Evolutionary conservation across 352 stramenopile species (phyloP).

Genomic region (Phytophthora pisi): DNA sequence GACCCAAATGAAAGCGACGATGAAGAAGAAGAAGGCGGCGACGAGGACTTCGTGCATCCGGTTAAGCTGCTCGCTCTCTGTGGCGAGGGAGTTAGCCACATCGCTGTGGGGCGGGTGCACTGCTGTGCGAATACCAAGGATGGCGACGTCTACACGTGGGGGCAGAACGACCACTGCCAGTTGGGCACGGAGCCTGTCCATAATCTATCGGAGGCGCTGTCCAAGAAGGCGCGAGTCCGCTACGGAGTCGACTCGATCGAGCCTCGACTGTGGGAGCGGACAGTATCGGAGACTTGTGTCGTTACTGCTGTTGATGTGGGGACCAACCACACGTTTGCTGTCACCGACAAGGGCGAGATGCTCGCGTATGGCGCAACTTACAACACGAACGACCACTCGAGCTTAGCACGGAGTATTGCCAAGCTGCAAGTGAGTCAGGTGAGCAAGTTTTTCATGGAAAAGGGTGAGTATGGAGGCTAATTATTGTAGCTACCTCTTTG

Average conservation of each 20-base stretch:
- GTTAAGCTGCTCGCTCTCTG: conserved; percentile 69
- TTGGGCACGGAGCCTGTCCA: conserved; percentile 70
- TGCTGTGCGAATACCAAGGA: conserved; percentile 80
- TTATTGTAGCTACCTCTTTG: background rate
- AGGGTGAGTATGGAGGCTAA: background rate
- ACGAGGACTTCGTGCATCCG: conserved; percentile 75
- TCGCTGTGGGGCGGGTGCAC: conserved; percentile 78
- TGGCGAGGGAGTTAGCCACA: conserved; percentile 70
- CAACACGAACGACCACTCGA: conserved; percentile 64
- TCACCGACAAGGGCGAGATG: conserved; percentile 58
- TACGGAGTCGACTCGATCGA: conserved; percentile 68
- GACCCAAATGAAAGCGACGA: conserved; percentile 24
- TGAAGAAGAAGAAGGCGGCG: conserved; percentile 41
- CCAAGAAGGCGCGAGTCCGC: conserved; percentile 61
- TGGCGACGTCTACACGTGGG: conserved; percentile 85
- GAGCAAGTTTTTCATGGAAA: background rate
- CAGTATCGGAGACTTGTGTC: conserved; percentile 60
- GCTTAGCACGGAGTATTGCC: conserved; percentile 52
- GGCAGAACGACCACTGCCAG: conserved; percentile 85
- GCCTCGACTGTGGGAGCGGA: conserved; percentile 72
- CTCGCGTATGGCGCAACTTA: conserved; percentile 76
- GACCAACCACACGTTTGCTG: conserved; percentile 75
- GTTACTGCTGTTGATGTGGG: conserved; percentile 63
- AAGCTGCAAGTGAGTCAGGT: conserved; percentile 73
- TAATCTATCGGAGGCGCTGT: conserved; percentile 53